Base-by-base conservation (phyloP, 768 basidiomycete genomes). In the Calocera cornea region DNA sequence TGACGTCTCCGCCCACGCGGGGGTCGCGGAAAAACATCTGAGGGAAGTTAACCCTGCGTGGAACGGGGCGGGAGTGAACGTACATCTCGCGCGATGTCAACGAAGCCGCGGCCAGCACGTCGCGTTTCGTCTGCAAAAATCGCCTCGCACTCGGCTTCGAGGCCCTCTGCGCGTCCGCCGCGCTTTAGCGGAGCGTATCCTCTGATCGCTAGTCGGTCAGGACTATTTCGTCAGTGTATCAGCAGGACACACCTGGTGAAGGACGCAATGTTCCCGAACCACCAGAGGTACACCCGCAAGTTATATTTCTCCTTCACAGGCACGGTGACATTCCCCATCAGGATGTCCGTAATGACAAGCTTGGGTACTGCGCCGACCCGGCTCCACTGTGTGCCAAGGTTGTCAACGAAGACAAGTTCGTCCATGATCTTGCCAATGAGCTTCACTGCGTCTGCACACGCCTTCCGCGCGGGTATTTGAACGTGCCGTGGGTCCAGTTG, bases 221-320 rank as follows among this genome's bases (percentile, higher is more conserved):
- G 24, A 14, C n/a, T n/a, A n/a, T n/a, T n/a, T n/a, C n/a, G n/a
- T n/a, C n/a, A n/a, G n/a, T n/a, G n/a, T n/a, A n/a, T n/a, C 2
- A 8, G 31, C 2, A 60, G 24, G 8, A 47, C 54, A 3, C 27
- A 60, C 54, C 54, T 2, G 27, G 54, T 60, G 54, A 60, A 60
- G 2, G 54, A 60, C 54, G 54, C 54, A 16, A 27, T 60, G 22
- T 60, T 60, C 27, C 54, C 54, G 31, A 60, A 5, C 54, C 54
- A 60, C 54, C 54, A 60, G 16, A 60, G 31, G 54, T 29, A 60
- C 31, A 60, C 54, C 54, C 54, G 31, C 14, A 60, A 5, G 27
- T 60, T 31, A 22, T 29, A 33, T 60, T 60, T 60, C 54, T 60
- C 54, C 54, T 60, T 60, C 27, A 60, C 54, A 31, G 54, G 54